phyloP scores from a whole-genome alignment of 495 filamentous ascomycete genomes.

The Melanomma pulvis-pyrius region DNA sequence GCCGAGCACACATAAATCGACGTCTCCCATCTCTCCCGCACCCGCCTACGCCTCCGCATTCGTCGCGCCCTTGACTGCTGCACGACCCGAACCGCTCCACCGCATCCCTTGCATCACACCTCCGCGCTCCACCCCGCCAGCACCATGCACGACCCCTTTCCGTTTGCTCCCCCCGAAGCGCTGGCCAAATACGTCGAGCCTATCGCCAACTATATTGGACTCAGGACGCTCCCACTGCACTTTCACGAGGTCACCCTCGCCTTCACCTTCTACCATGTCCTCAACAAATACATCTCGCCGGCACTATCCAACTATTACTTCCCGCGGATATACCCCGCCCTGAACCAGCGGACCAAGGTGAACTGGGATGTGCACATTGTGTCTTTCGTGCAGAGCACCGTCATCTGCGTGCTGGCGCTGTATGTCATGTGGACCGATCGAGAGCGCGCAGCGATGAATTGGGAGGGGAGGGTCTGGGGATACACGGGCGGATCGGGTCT shows the following conservation, averaged over 20 bases:
- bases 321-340: slow-evolving; percentile 68
- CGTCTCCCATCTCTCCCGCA: neutral
- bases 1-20: too few relatives aligned
- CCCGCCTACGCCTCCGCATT: neutral
- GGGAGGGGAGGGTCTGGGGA: slow-evolving; percentile 80
- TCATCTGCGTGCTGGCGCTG: slow-evolving; percentile 77
- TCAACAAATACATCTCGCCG: slow-evolving; percentile 75
- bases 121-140: slow-evolving; percentile 2
- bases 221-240: slow-evolving; percentile 79
- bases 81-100: neutral
- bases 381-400: slow-evolving; percentile 78
- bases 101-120: slow-evolving; percentile 30
- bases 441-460: slow-evolving; percentile 72
- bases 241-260: slow-evolving; percentile 84
- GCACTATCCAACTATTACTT: slow-evolving; percentile 68
- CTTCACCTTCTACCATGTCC: slow-evolving; percentile 73
- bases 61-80: slow-evolving; percentile 1
- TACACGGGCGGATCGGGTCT: slow-evolving; percentile 83
- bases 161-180: slow-evolving; percentile 52
- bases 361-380: slow-evolving; percentile 99
- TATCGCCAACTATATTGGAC: slow-evolving; percentile 58
- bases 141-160: slow-evolving; percentile 73
- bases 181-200: slow-evolving; percentile 59
- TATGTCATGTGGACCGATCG: slow-evolving; percentile 82
- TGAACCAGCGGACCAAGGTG: slow-evolving; percentile 68